These are phyloP conservation scores for Vitis vinifera DNA, from an alignment of 164 flowering plant genomes.

Conservation along the genomic window DNA sequence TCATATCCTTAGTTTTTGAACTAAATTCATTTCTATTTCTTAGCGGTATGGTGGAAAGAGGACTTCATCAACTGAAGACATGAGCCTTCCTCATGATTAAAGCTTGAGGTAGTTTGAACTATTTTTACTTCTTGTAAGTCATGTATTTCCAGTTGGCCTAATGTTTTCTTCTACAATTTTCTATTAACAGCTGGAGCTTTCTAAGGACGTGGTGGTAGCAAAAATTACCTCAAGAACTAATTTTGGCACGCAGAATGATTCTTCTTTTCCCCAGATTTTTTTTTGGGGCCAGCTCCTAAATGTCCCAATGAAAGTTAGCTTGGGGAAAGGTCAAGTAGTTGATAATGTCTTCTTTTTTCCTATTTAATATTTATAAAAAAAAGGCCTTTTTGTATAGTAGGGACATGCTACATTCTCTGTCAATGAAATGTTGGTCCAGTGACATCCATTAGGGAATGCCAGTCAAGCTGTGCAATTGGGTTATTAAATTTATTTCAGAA, in stretches of 20 bases:
- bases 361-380: not conserved
- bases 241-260: not conserved
- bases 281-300: slow-evolving; percentile 1
- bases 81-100: slow-evolving; percentile 32
- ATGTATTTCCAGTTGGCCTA: not conserved
- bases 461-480: not conserved
- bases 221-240: not conserved
- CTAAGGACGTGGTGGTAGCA: not conserved
- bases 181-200: not conserved
- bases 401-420: slow-evolving; percentile 8
- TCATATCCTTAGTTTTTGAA: not conserved
- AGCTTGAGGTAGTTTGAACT: slow-evolving; percentile 16
- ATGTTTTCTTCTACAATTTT: not conserved
- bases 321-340: slow-evolving; percentile 6
- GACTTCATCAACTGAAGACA: slow-evolving; percentile 33
- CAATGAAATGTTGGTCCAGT: not conserved
- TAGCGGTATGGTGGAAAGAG: slow-evolving; percentile 42
- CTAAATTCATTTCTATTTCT: slow-evolving; percentile 3
- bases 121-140: not conserved
- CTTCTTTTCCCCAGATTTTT: slow-evolving; percentile 3
- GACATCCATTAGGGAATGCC: slow-evolving; percentile 8
- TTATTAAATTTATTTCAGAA: not conserved
- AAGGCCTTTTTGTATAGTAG: slow-evolving; percentile 12
- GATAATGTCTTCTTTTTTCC: not conserved
- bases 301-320: slow-evolving; percentile 1